Evolutionary conservation across 768 basidiomycete species (phyloP), one percentile per base, ranked within the genome.

Genomic region (Hygrocybe coccinea): DNA sequence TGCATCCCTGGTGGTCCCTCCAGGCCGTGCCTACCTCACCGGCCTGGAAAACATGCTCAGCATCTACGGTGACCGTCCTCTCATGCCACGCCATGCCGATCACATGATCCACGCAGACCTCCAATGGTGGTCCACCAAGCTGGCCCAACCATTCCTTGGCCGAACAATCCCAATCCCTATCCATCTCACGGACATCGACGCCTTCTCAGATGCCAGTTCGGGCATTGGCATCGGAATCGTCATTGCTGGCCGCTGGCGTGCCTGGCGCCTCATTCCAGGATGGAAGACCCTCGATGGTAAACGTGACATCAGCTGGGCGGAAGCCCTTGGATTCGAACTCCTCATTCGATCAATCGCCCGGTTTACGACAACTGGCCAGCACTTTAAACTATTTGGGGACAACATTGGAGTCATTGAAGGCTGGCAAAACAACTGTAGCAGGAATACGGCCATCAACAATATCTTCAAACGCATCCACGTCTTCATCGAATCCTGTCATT

Each of bases 241-340:
- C 34, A 65, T 76, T 10, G 54, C 60, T 0, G 41, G 52, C 2
- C 2, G 36, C 0, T 76, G 73, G 76, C 21, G 67, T 7, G 70
- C 72, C 0, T 75, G 69, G 68, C 10, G 47, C 0, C 67, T 76
- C 11, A 19, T 62, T 1, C 66, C 64, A 0, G 66, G 64, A 0
- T 77, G 74, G 75, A 44, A 65, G 14, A 41, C 39, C 19, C 39
- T 41, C 10, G 19, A 65, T 19, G 43, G 63, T 0, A 15, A 19
- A n/a, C 38, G 68, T 1, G 74, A 79, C 55, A 81, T 80, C 52
- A 62, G 63, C 0, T 81, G 79, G 77, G 77, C 76, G 0, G 76
- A 82, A 58, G 72, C 72, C 0, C 57, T 79, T 7, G 73, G 74
- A 0, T 73, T 81, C 49, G 66, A 76, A 22, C 59, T 79, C 19